These are phyloP conservation scores for Allodekkera sacchari DNA, from an alignment of 805 yeast genomes.

Conservation along the genomic window DNA sequence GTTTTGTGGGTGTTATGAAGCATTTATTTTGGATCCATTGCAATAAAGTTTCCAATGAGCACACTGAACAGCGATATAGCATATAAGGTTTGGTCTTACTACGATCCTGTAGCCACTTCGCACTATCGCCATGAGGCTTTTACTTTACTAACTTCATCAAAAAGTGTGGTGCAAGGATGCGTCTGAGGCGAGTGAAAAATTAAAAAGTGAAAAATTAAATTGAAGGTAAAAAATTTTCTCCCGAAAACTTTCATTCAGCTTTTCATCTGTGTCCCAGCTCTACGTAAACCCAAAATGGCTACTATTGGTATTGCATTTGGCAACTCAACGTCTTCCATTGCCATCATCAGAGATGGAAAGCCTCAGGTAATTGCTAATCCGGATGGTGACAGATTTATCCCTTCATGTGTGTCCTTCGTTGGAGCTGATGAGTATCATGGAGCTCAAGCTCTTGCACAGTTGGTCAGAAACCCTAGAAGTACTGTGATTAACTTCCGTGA, in stretches of 20 bases:
- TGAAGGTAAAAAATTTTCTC: too few relatives aligned
- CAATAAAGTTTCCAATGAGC: too few relatives aligned
- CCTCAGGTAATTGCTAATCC: conserved; percentile 98
- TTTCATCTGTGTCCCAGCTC: background rate
- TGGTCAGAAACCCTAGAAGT: conserved; percentile 80
- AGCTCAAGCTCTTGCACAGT: conserved; percentile 87
- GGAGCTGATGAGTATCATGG: conserved; percentile 97
- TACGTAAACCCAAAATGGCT: conserved; percentile 33
- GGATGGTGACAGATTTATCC: conserved; percentile 96
- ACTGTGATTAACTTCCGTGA: conserved; percentile 92
- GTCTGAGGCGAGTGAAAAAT: too few relatives aligned
- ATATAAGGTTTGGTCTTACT: too few relatives aligned
- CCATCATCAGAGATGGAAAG: conserved; percentile 83
- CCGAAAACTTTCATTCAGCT: background rate
- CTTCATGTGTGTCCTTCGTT: conserved; percentile 84
- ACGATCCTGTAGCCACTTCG: too few relatives aligned
- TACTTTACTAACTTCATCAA: too few relatives aligned
- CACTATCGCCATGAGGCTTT: too few relatives aligned
- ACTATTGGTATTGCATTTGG: conserved; percentile 96
- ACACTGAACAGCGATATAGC: too few relatives aligned
- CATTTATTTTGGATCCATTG: too few relatives aligned
- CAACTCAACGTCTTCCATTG: conserved; percentile 91
- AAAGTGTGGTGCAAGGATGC: too few relatives aligned
- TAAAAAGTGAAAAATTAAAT: too few relatives aligned
- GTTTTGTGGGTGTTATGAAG: too few relatives aligned